Evolutionary conservation across 352 stramenopile genomes (phyloP).

Genomic region (Phytophthora ohioensis): DNA sequence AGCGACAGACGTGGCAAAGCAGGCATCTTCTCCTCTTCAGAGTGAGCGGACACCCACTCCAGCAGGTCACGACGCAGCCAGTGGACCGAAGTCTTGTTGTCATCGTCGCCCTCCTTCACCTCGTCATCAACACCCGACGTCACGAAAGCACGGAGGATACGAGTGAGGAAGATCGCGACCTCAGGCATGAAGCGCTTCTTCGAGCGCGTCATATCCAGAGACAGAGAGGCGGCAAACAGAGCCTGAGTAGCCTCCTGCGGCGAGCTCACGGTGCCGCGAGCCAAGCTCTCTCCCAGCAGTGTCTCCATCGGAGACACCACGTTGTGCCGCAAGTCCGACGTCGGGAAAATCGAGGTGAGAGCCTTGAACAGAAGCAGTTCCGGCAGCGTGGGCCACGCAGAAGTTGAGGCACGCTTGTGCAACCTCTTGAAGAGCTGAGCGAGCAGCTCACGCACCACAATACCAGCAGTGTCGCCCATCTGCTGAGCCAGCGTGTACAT

Average conservation of each 20-base stretch:
- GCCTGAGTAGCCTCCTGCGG: conserved; percentile 86
- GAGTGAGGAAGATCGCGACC: conserved; percentile 61
- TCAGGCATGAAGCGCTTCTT: conserved; percentile 94
- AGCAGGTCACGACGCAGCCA: conserved; percentile 64
- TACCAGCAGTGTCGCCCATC: conserved; percentile 86
- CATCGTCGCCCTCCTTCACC: conserved; percentile 4
- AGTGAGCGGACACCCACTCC: conserved; percentile 43
- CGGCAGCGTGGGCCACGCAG: conserved; percentile 87
- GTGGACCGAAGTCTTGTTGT: conserved; percentile 38
- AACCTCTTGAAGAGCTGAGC: conserved; percentile 92
- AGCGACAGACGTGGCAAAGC: conserved; percentile 56
- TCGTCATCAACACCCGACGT: conserved; percentile 22
- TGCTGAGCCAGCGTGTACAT: conserved; percentile 93
- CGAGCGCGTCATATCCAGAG: conserved; percentile 80
- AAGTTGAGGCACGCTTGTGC: conserved; percentile 59
- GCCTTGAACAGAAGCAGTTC: conserved; percentile 93
- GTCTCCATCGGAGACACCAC: conserved; percentile 94
- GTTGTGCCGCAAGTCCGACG: conserved; percentile 95
- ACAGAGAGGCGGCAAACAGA: conserved; percentile 76
- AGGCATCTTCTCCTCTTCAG: conserved; percentile 23
- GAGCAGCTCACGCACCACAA: conserved; percentile 91
- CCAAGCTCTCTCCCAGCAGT: conserved; percentile 91
- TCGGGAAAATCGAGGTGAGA: conserved; percentile 92
- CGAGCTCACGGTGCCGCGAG: conserved; percentile 73
- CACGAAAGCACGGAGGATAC: conserved; percentile 62